Evolutionary conservation across 805 yeast species (phyloP).

Genomic region (Debaryomyces hansenii): DNA sequence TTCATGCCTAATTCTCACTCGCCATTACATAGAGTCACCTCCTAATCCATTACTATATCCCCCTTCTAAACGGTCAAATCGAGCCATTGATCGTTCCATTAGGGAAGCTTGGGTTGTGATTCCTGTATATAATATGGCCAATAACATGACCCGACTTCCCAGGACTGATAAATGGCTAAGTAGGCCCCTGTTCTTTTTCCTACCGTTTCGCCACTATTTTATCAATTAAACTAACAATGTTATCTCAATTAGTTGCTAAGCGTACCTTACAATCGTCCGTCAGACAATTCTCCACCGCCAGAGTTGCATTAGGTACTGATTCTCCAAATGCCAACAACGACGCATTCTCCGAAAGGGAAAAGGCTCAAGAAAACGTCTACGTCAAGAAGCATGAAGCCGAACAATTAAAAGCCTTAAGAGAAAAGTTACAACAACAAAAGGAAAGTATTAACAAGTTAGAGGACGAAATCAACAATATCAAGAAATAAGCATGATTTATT

Average conservation of each 20-base stretch:
- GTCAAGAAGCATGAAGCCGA: constrained; percentile 89
- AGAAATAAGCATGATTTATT: constrained; percentile 33
- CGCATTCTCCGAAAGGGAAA: constrained; percentile 74
- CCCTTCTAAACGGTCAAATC: too few species aligned
- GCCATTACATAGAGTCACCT: too few species aligned
- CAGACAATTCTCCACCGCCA: constrained; percentile 32
- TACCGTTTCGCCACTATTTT: not conserved
- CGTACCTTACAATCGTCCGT: constrained; percentile 21
- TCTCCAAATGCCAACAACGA: constrained; percentile 24
- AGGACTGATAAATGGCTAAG: too few species aligned
- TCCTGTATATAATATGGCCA: too few species aligned
- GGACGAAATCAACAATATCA: constrained; percentile 49
- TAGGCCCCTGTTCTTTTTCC: too few species aligned
- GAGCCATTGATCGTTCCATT: too few species aligned
- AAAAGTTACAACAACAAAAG: constrained; percentile 75
- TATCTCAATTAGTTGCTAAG: constrained; percentile 22
- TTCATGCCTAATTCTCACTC: too few species aligned
- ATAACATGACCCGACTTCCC: too few species aligned
- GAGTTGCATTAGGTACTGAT: constrained; percentile 25
- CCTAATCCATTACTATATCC: too few species aligned
- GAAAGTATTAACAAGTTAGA: constrained; percentile 51
- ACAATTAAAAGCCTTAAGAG: constrained; percentile 73
- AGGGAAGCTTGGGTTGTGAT: too few species aligned
- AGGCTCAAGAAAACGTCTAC: constrained; percentile 84
- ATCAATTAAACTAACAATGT: constrained; percentile 11